Percentiles rank a stretch among this genome's conserved stretches.
Evolutionary conservation across 2,329 filamentous ascomycete species (phyloP).

Genomic region (Pseudophaeomoniella oleicola): DNA sequence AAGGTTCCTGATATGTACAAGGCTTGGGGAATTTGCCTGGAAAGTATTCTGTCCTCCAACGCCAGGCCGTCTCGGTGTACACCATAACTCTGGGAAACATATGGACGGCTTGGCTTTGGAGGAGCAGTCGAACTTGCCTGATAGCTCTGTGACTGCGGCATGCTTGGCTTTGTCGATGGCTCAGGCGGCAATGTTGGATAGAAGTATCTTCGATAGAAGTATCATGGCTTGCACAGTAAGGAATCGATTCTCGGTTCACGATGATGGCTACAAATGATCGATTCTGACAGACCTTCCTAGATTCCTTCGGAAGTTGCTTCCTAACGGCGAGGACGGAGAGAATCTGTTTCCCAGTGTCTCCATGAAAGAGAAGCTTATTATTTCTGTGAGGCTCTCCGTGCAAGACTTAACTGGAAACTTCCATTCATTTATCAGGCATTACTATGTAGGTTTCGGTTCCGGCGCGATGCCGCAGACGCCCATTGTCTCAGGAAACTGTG

Average conservation of each 20-base stretch:
- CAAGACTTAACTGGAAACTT: too few species aligned
- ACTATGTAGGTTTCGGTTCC: slow-evolving; percentile 47
- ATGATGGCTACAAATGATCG: too few species aligned
- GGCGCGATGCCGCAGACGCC: slow-evolving; percentile 35
- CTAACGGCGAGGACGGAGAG: too few species aligned
- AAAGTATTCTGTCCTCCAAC: slow-evolving; percentile 24
- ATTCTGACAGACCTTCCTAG: too few species aligned
- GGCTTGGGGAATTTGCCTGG: too few species aligned
- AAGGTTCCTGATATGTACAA: slow-evolving; percentile 22
- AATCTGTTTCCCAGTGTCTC: too few species aligned
- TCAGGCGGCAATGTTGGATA: slow-evolving; percentile 38
- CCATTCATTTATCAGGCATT: slow-evolving; percentile 38
- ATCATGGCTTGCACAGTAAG: too few species aligned
- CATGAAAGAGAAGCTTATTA: slow-evolving; percentile 3
- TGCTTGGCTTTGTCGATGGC: slow-evolving; percentile 54
- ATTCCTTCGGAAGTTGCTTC: too few species aligned
- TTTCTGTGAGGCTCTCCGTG: too few species aligned
- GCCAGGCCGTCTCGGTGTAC: slow-evolving; percentile 32
- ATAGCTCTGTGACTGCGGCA: slow-evolving; percentile 22
- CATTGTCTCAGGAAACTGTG: slow-evolving; percentile 29
- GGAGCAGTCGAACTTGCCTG: slow-evolving; percentile 45
- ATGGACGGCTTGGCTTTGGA: slow-evolving; percentile 18
- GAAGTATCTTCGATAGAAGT: slow-evolving; percentile 1
- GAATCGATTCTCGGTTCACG: too few species aligned
- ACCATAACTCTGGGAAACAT: slow-evolving; percentile 37